Evolutionary conservation across 305 asterid species (phyloP), one percentile per base, ranked within the genome.

Genomic region (Euphrasia arctica): DNA sequence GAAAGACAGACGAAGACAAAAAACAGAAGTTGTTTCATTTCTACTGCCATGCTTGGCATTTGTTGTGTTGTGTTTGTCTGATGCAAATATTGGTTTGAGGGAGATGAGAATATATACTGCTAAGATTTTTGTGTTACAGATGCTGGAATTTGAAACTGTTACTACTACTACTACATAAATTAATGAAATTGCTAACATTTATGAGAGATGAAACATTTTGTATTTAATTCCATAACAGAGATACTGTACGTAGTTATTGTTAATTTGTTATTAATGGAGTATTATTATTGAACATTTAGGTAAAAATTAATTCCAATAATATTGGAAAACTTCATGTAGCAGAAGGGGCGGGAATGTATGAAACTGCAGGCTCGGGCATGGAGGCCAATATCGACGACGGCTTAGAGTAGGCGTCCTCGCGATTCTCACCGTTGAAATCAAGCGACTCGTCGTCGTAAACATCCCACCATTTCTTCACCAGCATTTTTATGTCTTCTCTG

Each of bases 391-490:
- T 67, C 2, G 83, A 70, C 22, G 22, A 18, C 14, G 80, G 72
- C 77, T 70, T 70, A 12, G 79, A 68, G 60, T 65, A 73, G 5
- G 39, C 68, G 34, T 2, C 34, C 10, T 52, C 61, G 7, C 4
- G 67, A 1, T 74, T 72, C 3, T 78, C 74, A 0, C 62, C 62
- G 64, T 76, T 78, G 76, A 51, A 72, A 18, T 82, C 84, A 18
- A 82, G 80, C 6, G 84, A 71, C 12, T 65, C 76, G 12, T 82
- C 84, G 22, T 82, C 55, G 58, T 82, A 82, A 18, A 82, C 60
- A 47, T 82, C 87, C 80, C 82, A 76, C 87, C 84, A 82, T 70
- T 82, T 82, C 75, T 82, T 82, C 71, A 78, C 87, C 60, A 82
- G 74, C 75, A 78, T 72, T 41, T 82, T 78, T 34, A 82, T 69